phyloP scores from a whole-genome alignment of 164 flowering plant species.

The Magnolia officinalis region DNA sequence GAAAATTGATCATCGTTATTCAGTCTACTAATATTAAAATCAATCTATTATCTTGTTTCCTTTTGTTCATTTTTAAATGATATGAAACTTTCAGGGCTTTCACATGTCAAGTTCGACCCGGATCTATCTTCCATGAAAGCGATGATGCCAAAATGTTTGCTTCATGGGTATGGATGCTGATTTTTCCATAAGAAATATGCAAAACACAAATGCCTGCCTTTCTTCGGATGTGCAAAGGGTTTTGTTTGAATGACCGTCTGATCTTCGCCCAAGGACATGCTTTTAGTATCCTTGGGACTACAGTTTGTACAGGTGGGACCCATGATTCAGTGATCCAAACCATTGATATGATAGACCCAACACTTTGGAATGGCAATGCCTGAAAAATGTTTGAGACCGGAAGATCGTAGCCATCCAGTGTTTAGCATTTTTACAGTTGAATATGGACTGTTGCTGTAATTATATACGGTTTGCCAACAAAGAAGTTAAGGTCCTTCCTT shows the following conservation, averaged over 20 bases:
- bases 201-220: background rate
- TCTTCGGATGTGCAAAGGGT: background rate
- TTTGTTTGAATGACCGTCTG: background rate
- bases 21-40: background rate
- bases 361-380: background rate
- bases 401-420: background rate
- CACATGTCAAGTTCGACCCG: slow-evolving; percentile 95
- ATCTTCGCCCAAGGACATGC: background rate
- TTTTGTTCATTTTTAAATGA: slow-evolving; percentile 2
- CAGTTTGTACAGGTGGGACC: background rate
- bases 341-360: background rate
- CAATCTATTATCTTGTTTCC: background rate
- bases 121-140: slow-evolving; percentile 74
- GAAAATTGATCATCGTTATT: background rate
- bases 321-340: background rate
- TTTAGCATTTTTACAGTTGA: background rate
- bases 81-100: slow-evolving; percentile 44
- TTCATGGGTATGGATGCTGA: slow-evolving; percentile 68
- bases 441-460: background rate
- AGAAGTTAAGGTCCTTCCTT: background rate
- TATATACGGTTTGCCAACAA: background rate
- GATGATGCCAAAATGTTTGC: slow-evolving; percentile 78
- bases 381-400: background rate
- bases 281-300: background rate
- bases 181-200: background rate